Conservation (phyloP, 139 green algal species). For the Chlorella ohadii region DNA sequence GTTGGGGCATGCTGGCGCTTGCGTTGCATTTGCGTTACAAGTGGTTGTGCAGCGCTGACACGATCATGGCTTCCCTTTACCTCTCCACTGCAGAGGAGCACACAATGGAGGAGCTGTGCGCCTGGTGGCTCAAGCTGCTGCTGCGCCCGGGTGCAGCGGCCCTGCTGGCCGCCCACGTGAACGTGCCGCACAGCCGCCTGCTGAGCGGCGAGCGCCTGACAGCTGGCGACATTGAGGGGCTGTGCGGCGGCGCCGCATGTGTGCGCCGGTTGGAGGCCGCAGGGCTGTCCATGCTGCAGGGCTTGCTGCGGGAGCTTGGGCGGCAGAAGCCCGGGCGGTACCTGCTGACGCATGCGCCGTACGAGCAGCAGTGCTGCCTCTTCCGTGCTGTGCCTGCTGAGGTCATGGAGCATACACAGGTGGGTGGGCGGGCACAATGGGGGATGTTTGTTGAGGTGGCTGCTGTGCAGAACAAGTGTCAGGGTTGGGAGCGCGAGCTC, state of each 20-base stretch:
- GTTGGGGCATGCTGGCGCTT: too few species aligned
- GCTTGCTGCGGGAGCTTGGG: not conserved
- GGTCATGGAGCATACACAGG: not conserved
- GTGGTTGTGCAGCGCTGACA: too few species aligned
- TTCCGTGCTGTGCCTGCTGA: slow-evolving; percentile 28
- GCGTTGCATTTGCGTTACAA: too few species aligned
- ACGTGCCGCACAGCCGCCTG: slow-evolving; percentile 10
- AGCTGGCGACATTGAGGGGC: not conserved
- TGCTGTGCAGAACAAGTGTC: too few species aligned
- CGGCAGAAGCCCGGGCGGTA: slow-evolving; percentile 15
- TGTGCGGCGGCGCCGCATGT: not conserved
- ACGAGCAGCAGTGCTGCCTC: not conserved
- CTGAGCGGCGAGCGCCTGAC: slow-evolving; percentile 1
- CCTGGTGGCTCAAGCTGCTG: slow-evolving; percentile 32
- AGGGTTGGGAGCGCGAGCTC: too few species aligned
- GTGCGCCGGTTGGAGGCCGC: not conserved
- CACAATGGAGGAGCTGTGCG: slow-evolving; percentile 8
- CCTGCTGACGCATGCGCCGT: slow-evolving; percentile 27
- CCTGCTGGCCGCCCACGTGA: slow-evolving; percentile 11
- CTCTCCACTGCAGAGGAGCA: slow-evolving; percentile 34
- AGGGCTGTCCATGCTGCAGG: slow-evolving; percentile 12
- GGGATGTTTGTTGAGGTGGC: too few species aligned
- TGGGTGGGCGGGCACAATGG: too few species aligned
- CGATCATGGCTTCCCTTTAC: too few species aligned
- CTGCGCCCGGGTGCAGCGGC: not conserved